Percentiles rank a stretch among this genome's conserved stretches.
Conservation (phyloP, 106 monocot genomes). For the Apostasia ramifera region DNA sequence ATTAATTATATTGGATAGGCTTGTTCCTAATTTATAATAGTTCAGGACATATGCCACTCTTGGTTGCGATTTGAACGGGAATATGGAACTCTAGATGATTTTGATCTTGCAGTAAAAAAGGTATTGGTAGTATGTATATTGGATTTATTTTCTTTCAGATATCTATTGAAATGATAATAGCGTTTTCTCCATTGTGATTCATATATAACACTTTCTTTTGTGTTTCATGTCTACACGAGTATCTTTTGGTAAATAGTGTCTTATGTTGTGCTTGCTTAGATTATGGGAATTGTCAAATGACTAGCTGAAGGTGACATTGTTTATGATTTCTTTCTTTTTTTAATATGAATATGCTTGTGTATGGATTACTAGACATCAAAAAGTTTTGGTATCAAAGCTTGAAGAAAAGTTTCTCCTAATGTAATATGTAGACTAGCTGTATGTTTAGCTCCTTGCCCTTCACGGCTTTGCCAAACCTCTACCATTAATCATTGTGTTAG, state of each 20-base stretch:
- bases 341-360: too few species aligned
- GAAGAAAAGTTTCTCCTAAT: too few species aligned
- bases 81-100: constrained; percentile 79
- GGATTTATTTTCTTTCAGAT: background rate
- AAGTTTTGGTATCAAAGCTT: too few species aligned
- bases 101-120: constrained; percentile 81
- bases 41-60: constrained; percentile 79
- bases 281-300: background rate
- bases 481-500: too few species aligned
- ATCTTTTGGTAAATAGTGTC: background rate
- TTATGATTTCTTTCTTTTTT: background rate
- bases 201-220: too few species aligned
- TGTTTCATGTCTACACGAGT: background rate
- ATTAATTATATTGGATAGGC: background rate
- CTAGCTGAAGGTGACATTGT: background rate
- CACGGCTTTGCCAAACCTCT: too few species aligned
- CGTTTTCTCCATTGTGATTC: too few species aligned
- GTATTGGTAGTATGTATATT: constrained; percentile 20
- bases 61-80: constrained; percentile 97
- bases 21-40: constrained; percentile 10
- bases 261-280: background rate
- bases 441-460: too few species aligned
- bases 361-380: too few species aligned
- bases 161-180: too few species aligned
- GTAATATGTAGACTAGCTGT: too few species aligned